phyloP scores from a whole-genome alignment of 345 rosid species.

The Ailanthus altissimus region DNA sequence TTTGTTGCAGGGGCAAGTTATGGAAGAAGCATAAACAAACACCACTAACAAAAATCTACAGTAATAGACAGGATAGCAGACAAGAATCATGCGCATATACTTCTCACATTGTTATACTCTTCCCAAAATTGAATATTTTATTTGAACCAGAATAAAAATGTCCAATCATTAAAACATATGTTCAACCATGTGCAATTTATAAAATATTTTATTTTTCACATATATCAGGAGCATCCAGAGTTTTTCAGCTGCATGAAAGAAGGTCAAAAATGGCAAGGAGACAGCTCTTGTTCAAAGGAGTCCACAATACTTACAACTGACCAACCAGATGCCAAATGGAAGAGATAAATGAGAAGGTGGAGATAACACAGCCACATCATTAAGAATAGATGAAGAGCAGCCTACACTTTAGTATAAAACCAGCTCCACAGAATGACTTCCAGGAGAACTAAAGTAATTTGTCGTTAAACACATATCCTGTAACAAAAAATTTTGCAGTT shows the following conservation, averaged over 20 bases:
- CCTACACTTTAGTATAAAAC: background rate
- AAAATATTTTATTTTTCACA: background rate
- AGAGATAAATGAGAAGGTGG: background rate
- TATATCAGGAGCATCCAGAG: background rate
- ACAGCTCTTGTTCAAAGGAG: background rate
- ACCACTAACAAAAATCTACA: background rate
- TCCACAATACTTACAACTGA: background rate
- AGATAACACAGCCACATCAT: background rate
- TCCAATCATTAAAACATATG: background rate
- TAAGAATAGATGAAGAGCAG: background rate
- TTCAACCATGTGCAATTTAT: background rate
- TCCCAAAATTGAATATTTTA: background rate
- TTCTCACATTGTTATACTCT: background rate
- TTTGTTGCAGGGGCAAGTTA: background rate
- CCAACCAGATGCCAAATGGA: background rate
- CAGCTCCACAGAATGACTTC: background rate
- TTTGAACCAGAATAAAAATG: background rate
- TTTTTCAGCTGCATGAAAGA: background rate
- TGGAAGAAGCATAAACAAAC: background rate
- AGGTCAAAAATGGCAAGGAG: background rate
- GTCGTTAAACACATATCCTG: background rate
- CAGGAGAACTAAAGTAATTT: background rate
- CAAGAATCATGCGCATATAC: background rate
- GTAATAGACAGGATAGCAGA: background rate
- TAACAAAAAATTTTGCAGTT: background rate